phyloP scores from a whole-genome alignment of 1,139 yeast species.

The Yamadazyma songkhlaensis region DNA sequence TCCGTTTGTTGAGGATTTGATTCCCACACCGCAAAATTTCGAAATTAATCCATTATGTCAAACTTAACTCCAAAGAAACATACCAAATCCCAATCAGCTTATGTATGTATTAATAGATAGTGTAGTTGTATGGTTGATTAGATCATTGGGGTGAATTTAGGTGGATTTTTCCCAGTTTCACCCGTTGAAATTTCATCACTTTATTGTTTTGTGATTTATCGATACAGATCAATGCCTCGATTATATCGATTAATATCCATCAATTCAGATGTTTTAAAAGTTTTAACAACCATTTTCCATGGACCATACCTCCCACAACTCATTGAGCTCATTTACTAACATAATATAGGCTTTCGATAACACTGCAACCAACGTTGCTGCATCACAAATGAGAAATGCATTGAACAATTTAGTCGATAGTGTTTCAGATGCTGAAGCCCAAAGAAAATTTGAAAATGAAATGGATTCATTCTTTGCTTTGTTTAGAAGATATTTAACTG shows the following conservation, averaged over 20 bases:
- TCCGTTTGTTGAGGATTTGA: not conserved
- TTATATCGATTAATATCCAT: too few relatives aligned
- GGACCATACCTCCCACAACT: too few relatives aligned
- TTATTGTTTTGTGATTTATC: too few relatives aligned
- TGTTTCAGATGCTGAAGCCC: slow-evolving; percentile 55
- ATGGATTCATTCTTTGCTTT: slow-evolving; percentile 94
- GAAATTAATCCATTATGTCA: slow-evolving; percentile 10
- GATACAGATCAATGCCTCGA: too few relatives aligned
- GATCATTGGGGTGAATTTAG: too few relatives aligned
- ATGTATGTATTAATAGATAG: slow-evolving; percentile 35
- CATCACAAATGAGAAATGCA: slow-evolving; percentile 97
- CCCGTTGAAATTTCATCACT: too few relatives aligned
- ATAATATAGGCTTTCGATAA: slow-evolving; percentile 76
- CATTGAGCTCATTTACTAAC: too few relatives aligned
- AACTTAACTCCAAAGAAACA: slow-evolving; percentile 52
- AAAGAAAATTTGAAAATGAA: slow-evolving; percentile 75
- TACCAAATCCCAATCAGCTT: slow-evolving; percentile 69
- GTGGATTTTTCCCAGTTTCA: too few relatives aligned
- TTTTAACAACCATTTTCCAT: too few relatives aligned
- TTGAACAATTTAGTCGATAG: slow-evolving; percentile 86
- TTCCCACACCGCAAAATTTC: slow-evolving; percentile 6
- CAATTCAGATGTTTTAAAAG: too few relatives aligned
- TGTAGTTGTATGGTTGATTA: too few relatives aligned
- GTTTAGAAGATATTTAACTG: slow-evolving; percentile 87
- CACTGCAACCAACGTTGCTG: slow-evolving; percentile 94